phyloP scores from a whole-genome alignment of 768 basidiomycete genomes.

The Russula sp. region DNA sequence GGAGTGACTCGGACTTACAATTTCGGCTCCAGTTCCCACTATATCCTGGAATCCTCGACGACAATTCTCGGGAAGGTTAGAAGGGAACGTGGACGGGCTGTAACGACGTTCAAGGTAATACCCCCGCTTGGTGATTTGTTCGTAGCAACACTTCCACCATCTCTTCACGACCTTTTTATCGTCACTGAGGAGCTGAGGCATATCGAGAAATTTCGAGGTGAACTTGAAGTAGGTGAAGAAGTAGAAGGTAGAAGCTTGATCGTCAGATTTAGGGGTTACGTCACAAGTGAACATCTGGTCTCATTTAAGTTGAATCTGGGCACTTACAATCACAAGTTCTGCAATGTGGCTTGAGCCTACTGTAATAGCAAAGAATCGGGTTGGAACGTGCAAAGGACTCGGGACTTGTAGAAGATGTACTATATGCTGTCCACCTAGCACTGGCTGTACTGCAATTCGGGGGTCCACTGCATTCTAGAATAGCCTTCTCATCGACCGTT shows the following conservation, averaged over 20 bases:
- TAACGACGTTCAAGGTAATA: not conserved
- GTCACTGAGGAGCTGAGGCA: not conserved
- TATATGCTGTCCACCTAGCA: too few relatives aligned
- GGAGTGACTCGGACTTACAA: not conserved
- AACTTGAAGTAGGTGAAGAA: not conserved
- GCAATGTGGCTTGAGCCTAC: too few relatives aligned
- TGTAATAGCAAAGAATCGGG: too few relatives aligned
- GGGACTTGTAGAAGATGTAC: too few relatives aligned
- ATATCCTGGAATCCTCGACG: not conserved
- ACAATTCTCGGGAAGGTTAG: not conserved
- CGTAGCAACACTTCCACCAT: not conserved
- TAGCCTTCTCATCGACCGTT: too few relatives aligned
- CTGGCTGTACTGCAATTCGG: too few relatives aligned
- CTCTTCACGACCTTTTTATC: slow-evolving; percentile 2
- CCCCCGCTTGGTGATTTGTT: not conserved
- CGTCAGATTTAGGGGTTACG: not conserved
- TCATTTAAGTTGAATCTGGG: too few relatives aligned
- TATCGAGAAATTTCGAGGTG: not conserved
- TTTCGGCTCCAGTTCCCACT: not conserved
- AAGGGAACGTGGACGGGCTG: not conserved
- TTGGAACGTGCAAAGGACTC: too few relatives aligned
- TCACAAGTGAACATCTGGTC: too few relatives aligned
- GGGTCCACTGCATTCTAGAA: too few relatives aligned
- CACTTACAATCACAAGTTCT: not conserved
- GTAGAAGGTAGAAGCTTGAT: not conserved